Base-by-base conservation (phyloP, 352 stramenopile species). In the Globisporangium solare region DNA sequence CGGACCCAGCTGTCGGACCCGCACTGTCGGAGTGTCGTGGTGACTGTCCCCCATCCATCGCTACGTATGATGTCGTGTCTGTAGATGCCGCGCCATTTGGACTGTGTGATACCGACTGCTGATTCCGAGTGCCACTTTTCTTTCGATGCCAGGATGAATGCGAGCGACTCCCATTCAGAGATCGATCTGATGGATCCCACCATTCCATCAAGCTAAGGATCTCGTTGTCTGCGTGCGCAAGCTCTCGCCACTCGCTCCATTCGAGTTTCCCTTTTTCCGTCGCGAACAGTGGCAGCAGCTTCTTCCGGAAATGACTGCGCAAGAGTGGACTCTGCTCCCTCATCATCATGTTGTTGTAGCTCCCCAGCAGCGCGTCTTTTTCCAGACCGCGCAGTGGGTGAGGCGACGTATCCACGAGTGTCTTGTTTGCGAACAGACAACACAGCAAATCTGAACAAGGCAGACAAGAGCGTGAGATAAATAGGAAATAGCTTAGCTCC, bases 401-500 rank as follows among this genome's bases (percentile, higher is more conserved):
- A 21, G 47, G 35, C 17, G 42, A 58, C 17, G 57, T 58, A 32
- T 21, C 32, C 27, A 31, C 42, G 18, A 79, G 48, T 56, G 76
- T 66, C n/a, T 64, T 63, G 61, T 73, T 82, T 49, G 63, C 60
- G 27, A 77, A 60, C n/a, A 87, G 65, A 37, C 72, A 72, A 46
- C 70, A 84, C 3, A 84, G 51, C 14, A 83, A 58, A 65, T 83
- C 76, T 87, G 27, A 35, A 35, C 27, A 35, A 35, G 27, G 27
- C 27, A 35, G 27, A 8, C 27, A 35, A 35, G 27, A 11, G 3
- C 6, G 11, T 32, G 14, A 27, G n/a, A 40, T 4, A 43, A 13
- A n/a, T n/a, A 41, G 14, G 17, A 42, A 11, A 37, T 21, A n/a
- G 6, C 4, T 21, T 40, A 47, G 20, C 12, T 37, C 27, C 10